These are phyloP conservation scores for Termitomyces sp. DNA, from an alignment of 768 basidiomycete species.

Conservation along the genomic window DNA sequence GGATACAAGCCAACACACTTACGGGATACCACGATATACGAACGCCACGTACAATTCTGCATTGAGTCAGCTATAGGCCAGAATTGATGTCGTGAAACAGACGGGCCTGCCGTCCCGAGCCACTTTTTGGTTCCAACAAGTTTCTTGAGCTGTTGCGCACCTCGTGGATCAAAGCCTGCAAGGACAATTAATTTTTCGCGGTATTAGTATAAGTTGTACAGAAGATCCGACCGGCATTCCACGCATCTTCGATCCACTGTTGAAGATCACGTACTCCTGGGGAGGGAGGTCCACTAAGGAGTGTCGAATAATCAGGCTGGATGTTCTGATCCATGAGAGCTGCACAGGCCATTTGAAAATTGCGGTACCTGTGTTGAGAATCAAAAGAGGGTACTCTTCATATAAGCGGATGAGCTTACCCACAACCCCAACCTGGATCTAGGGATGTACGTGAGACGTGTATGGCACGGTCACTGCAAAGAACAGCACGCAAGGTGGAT, in stretches of 20 bases:
- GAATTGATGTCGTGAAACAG: not conserved
- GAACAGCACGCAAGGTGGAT: conserved; percentile 45
- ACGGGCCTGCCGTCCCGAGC: conserved; percentile 75
- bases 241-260: conserved; percentile 75
- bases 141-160: conserved; percentile 53
- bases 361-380: conserved; percentile 56
- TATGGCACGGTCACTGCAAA: conserved; percentile 60
- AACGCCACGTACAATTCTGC: conserved; percentile 78
- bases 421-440: conserved; percentile 72
- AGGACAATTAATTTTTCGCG: not conserved
- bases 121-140: conserved; percentile 58
- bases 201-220: not conserved
- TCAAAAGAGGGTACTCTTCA: not conserved
- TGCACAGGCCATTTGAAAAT: conserved; percentile 75
- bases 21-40: conserved; percentile 78
- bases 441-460: conserved; percentile 54
- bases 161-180: conserved; percentile 68
- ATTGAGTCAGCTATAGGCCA: not conserved
- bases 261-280: conserved; percentile 78
- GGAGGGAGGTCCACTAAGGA: conserved; percentile 48
- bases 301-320: conserved; percentile 57
- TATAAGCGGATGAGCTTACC: conserved; percentile 26
- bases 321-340: conserved; percentile 61
- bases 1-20: conserved; percentile 21
- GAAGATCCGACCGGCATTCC: conserved; percentile 49